A percentile compares a stretch with the other conserved stretches of the same genome.
phyloP scores from a whole-genome alignment of 768 basidiomycete species.

The Pholiota molesta region DNA sequence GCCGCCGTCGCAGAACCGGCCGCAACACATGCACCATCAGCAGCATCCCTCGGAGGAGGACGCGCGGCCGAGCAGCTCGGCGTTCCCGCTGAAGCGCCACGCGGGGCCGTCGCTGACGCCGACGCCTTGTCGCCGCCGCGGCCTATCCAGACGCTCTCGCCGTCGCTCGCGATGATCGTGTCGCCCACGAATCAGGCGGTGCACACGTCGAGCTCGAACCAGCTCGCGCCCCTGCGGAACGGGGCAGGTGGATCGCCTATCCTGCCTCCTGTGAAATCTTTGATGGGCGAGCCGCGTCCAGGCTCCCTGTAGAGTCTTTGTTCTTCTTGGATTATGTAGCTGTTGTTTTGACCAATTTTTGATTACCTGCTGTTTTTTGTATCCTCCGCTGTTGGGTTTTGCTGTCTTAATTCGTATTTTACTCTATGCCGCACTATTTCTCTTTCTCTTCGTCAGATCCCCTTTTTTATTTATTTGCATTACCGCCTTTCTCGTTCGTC shows the following conservation, averaged over 20 bases:
- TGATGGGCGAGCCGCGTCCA: slow-evolving; percentile 25
- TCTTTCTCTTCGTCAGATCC: not conserved
- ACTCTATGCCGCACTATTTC: not conserved
- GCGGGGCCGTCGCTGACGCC: slow-evolving; percentile 33
- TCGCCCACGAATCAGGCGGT: slow-evolving; percentile 53
- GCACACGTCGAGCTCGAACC: slow-evolving; percentile 37
- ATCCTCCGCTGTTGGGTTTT: slow-evolving; percentile 1
- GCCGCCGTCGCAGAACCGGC: slow-evolving; percentile 25
- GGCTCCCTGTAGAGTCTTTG: not conserved
- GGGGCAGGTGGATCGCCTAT: slow-evolving; percentile 25
- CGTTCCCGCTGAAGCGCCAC: slow-evolving; percentile 38
- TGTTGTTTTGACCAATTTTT: not conserved
- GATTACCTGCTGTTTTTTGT: slow-evolving; percentile 5
- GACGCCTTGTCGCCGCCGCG: slow-evolving; percentile 35
- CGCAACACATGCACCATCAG: slow-evolving; percentile 26
- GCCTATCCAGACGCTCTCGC: slow-evolving; percentile 54
- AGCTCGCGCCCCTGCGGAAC: slow-evolving; percentile 33
- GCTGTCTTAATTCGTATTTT: not conserved
- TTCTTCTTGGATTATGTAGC: not conserved
- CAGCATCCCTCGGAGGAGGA: slow-evolving; percentile 22
- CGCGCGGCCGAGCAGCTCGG: slow-evolving; percentile 24
- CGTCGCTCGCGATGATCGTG: slow-evolving; percentile 65
- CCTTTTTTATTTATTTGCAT: not conserved
- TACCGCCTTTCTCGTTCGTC: not conserved
- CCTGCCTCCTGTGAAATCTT: slow-evolving; percentile 26